Evolutionary conservation across 2,329 filamentous ascomycete genomes (phyloP), one percentile per base, ranked within the genome.

Genomic region (Claviceps arundinis): DNA sequence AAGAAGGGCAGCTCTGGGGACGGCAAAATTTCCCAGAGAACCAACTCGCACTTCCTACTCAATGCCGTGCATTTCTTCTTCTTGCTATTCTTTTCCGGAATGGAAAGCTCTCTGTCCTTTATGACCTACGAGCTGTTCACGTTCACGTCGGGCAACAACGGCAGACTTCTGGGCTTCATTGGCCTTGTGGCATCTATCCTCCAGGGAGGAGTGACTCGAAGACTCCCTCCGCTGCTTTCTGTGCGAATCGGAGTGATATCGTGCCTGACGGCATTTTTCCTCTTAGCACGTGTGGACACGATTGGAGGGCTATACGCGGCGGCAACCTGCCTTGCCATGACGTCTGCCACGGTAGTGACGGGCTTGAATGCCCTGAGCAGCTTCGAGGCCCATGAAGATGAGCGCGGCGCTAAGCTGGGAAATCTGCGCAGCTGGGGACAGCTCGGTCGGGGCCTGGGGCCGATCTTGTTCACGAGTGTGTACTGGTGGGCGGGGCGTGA

Each of bases 401-500:
- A 97, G 69, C 77, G 91, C 42, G 93, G 93, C 3, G 83, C 83
- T 47, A 94, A 95, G 63, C 71, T 98, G 50, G 93, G 93, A 3
- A 84, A 87, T 53, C 76, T 97, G 59, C 77, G 93, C 30, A 81
- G 77, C 59, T 82, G 75, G 82, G 91, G 93, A 5, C 93, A 98
- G 73, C 77, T 90, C 4, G 93, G 93, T 2, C 78, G 93, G 37
- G 89, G 90, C 0, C 67, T 95, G 11, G 93, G 93, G 0, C 93
- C 93, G 0, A 67, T 98, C 4, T 70, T 95, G 38, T 98, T 98
- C 65, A 97, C 93, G 56, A 89, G 88, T 48, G 74, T 98, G 52
- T 98, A 98, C 71, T 98, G 93, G 93, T 98, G 93, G 93, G 90
- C 89, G 6, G 93, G 93, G 0, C 76, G 93, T 47, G 85, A 94